A percentile compares a stretch with the other conserved stretches of the same genome.
phyloP scores from a whole-genome alignment of 2,329 filamentous ascomycete species.

The Emergomyces orientalis region DNA sequence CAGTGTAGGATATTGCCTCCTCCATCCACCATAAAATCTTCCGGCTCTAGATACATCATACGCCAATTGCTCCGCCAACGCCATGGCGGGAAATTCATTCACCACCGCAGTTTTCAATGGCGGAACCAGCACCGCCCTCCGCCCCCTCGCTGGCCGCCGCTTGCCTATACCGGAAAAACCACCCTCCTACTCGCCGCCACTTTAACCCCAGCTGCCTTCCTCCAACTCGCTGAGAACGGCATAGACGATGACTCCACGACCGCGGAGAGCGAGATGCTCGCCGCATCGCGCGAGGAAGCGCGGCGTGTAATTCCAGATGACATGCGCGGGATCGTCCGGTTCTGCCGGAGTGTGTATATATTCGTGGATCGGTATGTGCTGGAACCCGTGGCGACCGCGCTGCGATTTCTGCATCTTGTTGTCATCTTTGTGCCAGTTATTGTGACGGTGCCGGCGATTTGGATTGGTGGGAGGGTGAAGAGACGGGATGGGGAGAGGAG shows the following conservation, averaged over 20 bases:
- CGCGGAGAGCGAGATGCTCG: constrained; percentile 76
- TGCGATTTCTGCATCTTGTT: constrained; percentile 79
- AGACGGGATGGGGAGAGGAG: constrained; percentile 63
- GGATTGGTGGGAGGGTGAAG: constrained; percentile 58
- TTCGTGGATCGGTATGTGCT: constrained; percentile 52
- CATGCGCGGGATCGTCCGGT: constrained; percentile 49
- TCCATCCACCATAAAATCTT: not conserved
- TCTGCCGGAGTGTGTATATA: constrained; percentile 53
- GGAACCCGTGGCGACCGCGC: constrained; percentile 76
- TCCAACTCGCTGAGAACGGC: constrained; percentile 47
- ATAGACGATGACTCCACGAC: constrained; percentile 49
- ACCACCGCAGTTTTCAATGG: constrained; percentile 16
- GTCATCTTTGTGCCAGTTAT: constrained; percentile 89
- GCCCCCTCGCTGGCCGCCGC: constrained; percentile 47
- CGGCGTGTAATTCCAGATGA: constrained; percentile 56
- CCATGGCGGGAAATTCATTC: constrained; percentile 20
- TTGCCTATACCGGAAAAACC: constrained; percentile 43
- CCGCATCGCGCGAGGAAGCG: constrained; percentile 69
- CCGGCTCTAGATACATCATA: not conserved
- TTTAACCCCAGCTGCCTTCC: constrained; percentile 50
- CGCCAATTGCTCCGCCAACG: constrained; percentile 17
- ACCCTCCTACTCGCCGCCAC: constrained; percentile 29
- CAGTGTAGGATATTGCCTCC: constrained; percentile 7
- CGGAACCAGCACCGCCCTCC: constrained; percentile 19
- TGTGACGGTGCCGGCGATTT: constrained; percentile 66